Percentiles rank a stretch among this genome's conserved stretches.
phyloP scores from a whole-genome alignment of 2,329 filamentous ascomycete genomes.

The Calonectria fujianensis region DNA sequence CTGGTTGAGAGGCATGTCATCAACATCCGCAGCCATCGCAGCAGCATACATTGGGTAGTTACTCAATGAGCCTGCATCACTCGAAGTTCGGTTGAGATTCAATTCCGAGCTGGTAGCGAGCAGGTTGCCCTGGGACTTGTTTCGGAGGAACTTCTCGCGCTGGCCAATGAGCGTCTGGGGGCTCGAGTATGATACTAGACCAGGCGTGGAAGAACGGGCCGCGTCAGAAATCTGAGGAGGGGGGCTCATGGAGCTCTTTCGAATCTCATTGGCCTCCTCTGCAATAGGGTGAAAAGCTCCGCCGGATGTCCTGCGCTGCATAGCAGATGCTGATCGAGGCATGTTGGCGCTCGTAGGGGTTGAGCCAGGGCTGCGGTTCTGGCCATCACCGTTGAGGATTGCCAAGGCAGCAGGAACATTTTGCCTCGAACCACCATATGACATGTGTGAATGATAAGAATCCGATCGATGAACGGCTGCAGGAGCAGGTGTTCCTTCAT shows the following conservation, averaged over 20 bases:
- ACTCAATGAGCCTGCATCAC: slow-evolving; percentile 65
- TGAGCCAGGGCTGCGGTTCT: slow-evolving; percentile 49
- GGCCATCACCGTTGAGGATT: slow-evolving; percentile 51
- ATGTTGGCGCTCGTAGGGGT: slow-evolving; percentile 47
- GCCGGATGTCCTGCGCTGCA: slow-evolving; percentile 55
- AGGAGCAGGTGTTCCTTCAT: slow-evolving; percentile 66
- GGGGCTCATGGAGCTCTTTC: slow-evolving; percentile 45
- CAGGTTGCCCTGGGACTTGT: slow-evolving; percentile 68
- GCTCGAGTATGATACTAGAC: slow-evolving; percentile 70
- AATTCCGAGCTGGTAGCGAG: slow-evolving; percentile 54
- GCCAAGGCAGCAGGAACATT: slow-evolving; percentile 51
- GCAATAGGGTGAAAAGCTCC: slow-evolving; percentile 64
- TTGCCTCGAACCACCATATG: slow-evolving; percentile 49
- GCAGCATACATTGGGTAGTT: slow-evolving; percentile 60
- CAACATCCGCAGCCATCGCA: slow-evolving; percentile 67
- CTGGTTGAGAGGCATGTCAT: slow-evolving; percentile 83
- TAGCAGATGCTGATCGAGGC: slow-evolving; percentile 49
- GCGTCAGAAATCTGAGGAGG: slow-evolving; percentile 48
- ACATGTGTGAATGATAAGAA: slow-evolving; percentile 54
- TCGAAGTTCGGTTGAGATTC: slow-evolving; percentile 57
- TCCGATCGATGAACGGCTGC: slow-evolving; percentile 54
- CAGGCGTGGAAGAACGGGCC: slow-evolving; percentile 61
- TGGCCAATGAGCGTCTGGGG: slow-evolving; percentile 74
- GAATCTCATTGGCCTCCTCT: slow-evolving; percentile 61
- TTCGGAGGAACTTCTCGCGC: slow-evolving; percentile 73